phyloP scores from a whole-genome alignment of 2,329 filamentous ascomycete genomes.

The Sporothrix pallida region DNA sequence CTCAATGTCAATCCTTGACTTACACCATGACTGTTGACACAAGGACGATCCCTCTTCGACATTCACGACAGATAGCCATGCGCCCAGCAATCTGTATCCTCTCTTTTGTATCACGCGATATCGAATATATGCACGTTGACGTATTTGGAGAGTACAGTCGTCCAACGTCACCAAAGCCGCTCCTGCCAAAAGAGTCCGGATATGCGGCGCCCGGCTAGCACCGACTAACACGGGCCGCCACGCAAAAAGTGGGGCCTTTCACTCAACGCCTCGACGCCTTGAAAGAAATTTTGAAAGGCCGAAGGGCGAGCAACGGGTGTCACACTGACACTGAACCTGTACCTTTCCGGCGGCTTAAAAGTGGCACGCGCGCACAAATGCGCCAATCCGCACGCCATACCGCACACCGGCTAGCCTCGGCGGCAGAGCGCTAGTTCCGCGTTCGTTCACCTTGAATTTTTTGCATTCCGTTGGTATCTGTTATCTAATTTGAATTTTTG shows the following conservation, averaged over 20 bases:
- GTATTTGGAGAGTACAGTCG: too few species aligned
- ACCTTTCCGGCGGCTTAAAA: neutral
- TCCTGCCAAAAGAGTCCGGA: neutral
- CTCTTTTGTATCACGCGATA: neutral
- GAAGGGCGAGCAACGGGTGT: neutral
- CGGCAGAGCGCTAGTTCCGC: constrained; percentile 10
- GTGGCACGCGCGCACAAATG: neutral
- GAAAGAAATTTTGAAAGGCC: neutral
- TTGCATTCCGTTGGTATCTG: neutral
- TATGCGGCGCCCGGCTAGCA: neutral
- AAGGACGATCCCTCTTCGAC: neutral
- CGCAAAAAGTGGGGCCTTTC: neutral
- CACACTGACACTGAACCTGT: neutral
- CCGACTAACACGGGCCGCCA: constrained; percentile 26
- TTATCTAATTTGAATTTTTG: neutral
- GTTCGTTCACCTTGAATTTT: neutral
- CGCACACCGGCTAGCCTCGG: constrained; percentile 21
- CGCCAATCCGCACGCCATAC: too few species aligned
- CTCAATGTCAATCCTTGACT: too few species aligned
- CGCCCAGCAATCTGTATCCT: neutral
- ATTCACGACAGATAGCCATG: neutral
- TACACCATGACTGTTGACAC: too few species aligned
- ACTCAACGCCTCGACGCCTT: neutral
- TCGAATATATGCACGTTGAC: neutral
- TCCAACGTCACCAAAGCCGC: neutral